Evolutionary conservation across 306 rosid genomes (phyloP).

Genomic region (Rosa persica): DNA sequence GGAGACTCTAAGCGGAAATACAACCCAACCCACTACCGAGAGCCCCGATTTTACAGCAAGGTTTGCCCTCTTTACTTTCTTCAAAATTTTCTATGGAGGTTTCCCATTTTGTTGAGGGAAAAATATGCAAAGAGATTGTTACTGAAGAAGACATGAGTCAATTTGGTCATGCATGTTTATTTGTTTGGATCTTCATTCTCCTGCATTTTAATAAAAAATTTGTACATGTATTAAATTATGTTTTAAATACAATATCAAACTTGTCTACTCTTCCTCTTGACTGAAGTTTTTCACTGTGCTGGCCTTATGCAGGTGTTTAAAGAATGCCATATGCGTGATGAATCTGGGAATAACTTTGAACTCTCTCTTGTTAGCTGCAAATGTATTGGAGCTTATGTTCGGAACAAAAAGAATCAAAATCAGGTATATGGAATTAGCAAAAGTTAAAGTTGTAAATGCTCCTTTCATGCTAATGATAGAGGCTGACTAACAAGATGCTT

Average conservation of each 20-base stretch:
- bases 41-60: conserved; percentile 91
- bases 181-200: not conserved
- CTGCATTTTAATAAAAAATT: not conserved
- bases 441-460: not conserved
- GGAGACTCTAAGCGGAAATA: conserved; percentile 89
- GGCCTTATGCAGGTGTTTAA: conserved; percentile 60
- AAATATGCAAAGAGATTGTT: not conserved
- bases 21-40: conserved; percentile 97
- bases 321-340: conserved; percentile 53
- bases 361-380: conserved; percentile 87
- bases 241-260: not conserved
- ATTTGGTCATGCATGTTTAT: not conserved
- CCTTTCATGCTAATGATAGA: not conserved
- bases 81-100: not conserved
- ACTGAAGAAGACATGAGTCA: not conserved
- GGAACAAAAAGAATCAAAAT: conserved; percentile 90
- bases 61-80: conserved; percentile 40
- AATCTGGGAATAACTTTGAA: conserved; percentile 69
- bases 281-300: not conserved
- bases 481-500: conserved; percentile 28
- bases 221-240: no score
- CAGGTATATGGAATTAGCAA: conserved; percentile 49
- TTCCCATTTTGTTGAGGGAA: not conserved
- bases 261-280: not conserved
- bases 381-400: conserved; percentile 94